Base-by-base conservation (phyloP, 164 flowering plant genomes). In the Aristolochia contorta region DNA sequence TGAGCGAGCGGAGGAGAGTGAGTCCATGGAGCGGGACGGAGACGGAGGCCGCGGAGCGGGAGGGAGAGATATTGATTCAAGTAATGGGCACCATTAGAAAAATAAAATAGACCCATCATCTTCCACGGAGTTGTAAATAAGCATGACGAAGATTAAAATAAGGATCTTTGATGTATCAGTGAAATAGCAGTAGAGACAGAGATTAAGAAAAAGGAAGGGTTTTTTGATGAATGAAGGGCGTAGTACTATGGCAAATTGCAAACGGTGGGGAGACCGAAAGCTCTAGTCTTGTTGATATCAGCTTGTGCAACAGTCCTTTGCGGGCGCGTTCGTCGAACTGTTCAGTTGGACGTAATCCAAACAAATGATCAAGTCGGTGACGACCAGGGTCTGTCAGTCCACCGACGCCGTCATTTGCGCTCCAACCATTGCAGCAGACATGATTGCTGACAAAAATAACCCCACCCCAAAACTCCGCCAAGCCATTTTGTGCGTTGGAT, bases 251-350 rank as follows among this genome's bases (percentile, higher is more conserved):
- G 50, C 89, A 84, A 15, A 66, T 16, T 22, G 59, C 95, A 90
- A 47, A 62, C 73, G 16, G 73, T 9, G 30, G 97, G 92, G 24
- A 90, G 85, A 23, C 61, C 61, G n/a, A 79, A 59, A 24, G 89
- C 86, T 61, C 62, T 77, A 13, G 13, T 58, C 27, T 68, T 1
- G 25, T 85, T 75, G 51, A n/a, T n/a, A n/a, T n/a, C n/a, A 90
- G 50, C 10, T 53, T 4, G 78, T 72, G 64, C 93, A 89, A 67
- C 96, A 89, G 0, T 64, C 70, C 61, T 71, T 70, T 4, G 77
- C 87, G 1, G 93, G 96, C 65, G 16, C 59, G 16, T 80, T 78
- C 62, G 60, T 19, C 12, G 80, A 84, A 75, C 93, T 86, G 6
- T 83, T 87, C 1, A 19, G 47, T 46, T 71, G 66, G 15, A 83